Base-by-base conservation (phyloP, 352 stramenopile species). In the Phytophthora ohioensis region DNA sequence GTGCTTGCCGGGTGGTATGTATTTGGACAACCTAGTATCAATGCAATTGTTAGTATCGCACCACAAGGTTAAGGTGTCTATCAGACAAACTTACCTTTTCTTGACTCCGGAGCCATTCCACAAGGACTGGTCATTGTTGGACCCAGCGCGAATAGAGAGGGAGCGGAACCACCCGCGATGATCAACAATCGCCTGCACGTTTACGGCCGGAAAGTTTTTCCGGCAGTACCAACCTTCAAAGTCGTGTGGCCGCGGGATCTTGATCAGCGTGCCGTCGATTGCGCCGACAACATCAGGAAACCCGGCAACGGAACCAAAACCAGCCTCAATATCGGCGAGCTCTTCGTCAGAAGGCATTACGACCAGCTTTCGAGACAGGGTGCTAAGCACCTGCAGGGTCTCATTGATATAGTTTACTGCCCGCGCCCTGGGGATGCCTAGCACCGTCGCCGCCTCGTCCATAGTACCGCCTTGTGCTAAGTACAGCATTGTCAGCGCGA, bases 401-500 rank as follows among this genome's bases (percentile, higher is more conserved):
- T 71, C 60, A 36, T 64, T 71, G 15, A 75, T 75, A 21, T 68
- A 75, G 9, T 55, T 38, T 12, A 75, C 56, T 43, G 48, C 45
- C 8, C 48, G 42, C 52, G 57, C 5, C 9, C 49, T 62, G 10
- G 67, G 64, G 5, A 75, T 67, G 15, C 58, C 66, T 27, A 75
- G 49, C 35, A 11, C 36, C 36, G 36, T 41, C 10, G 36, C 36
- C 6, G 36, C 10, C 36, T 41, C 7, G 36, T 41, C 36, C 36
- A 41, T 41, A 11, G 36, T 41, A 11, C 36, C 36, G 10, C 10
- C 36, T 11, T 41, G 6, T 7, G 36, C 36, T 11, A 41, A 11
- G 36, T 41, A 41, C 7, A 3, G 36, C 36, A 3, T 41, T 11
- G 36, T 41, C 7, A 41, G 36, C 10, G 36, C 36, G 7, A 41